Evolutionary conservation across 23 red algal genomes (phyloP).

Genomic region (Gracilaria vermiculophylla): DNA sequence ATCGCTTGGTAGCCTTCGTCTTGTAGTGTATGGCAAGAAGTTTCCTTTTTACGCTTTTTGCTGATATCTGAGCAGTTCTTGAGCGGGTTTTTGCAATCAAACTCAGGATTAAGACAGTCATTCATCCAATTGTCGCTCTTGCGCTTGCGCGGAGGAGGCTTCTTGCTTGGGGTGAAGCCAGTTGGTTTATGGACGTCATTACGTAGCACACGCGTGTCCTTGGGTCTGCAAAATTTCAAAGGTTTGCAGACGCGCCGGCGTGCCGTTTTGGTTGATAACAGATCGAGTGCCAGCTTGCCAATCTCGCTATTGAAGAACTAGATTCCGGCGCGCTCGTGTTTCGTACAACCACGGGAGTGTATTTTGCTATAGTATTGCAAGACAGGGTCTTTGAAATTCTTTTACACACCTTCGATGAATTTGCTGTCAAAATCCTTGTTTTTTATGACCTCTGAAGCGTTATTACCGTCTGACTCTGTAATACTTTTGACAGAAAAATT

Average conservation of each 20-base stretch:
- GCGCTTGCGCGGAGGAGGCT: not conserved
- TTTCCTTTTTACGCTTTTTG: not conserved
- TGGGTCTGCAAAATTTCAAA: too few species aligned
- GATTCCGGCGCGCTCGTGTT: not conserved
- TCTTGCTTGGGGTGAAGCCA: not conserved
- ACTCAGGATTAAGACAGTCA: conserved; percentile 4
- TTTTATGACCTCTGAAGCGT: conserved; percentile 17
- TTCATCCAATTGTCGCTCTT: not conserved
- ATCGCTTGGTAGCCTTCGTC: not conserved
- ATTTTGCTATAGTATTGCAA: not conserved
- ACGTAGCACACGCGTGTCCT: too few species aligned
- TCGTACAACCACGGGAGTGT: not conserved
- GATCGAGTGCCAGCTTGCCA: not conserved
- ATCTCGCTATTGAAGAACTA: not conserved
- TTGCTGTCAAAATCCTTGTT: not conserved
- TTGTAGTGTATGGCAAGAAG: not conserved
- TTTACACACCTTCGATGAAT: not conserved
- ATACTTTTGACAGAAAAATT: conserved; percentile 36
- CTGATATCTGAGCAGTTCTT: not conserved
- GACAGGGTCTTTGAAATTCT: not conserved
- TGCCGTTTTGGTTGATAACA: not conserved
- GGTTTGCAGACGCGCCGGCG: not conserved
- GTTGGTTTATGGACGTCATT: not conserved
- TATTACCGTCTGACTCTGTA: conserved; percentile 1
- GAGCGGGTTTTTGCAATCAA: not conserved